Base-by-base conservation (phyloP, 345 rosid genomes). In the Eucalyptus polyanthemos region DNA sequence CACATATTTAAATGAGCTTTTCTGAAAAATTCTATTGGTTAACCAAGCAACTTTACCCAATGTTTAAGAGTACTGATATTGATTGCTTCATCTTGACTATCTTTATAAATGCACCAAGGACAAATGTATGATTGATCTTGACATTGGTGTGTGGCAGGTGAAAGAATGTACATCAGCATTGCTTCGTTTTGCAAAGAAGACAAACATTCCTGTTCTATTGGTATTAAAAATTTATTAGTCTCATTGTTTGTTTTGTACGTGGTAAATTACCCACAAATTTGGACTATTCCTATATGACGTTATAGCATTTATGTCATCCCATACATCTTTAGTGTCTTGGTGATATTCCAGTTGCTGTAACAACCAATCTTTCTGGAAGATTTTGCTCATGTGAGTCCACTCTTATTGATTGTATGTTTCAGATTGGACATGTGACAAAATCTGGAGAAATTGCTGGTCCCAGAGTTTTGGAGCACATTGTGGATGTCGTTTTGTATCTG, bases 401-500 rank as follows among this genome's bases (percentile, higher is more conserved):
- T 44, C 69, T 56, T 80, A 69, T 34, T 72, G 44, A 40, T 88
- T 40, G 67, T 90, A 80, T 94, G 49, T 88, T 91, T 72, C 93
- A 97, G 98, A 95, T 93, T 90, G 99, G 99, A 54, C 99, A 97
- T 93, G 99, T 97, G 87, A 97, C 94, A 62, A 97, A 97, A 92
- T 88, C 97, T 5, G 99, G 99, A 47, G 99, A 97, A 86, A 96
- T 97, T 87, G 99, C 99, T 50, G 99, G 99, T 92, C 99, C 99
- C 89, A 98, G 97, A 56, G 95, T 96, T 90, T 94, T 97, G 95
- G 99, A 97, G 96, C 99, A 97, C 93, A 97, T 97, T 87, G 99
- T 97, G 88, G 99, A 97, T 93, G 98, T 95, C 65, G 99, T 97
- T 92, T 91, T 97, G 90, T 97, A 97, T 90, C 89, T 97, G 95